A percentile compares a stretch with the other conserved stretches of the same genome.
Evolutionary conservation across 1,139 yeast genomes (phyloP).

Genomic region (Petasospora fabianii): DNA sequence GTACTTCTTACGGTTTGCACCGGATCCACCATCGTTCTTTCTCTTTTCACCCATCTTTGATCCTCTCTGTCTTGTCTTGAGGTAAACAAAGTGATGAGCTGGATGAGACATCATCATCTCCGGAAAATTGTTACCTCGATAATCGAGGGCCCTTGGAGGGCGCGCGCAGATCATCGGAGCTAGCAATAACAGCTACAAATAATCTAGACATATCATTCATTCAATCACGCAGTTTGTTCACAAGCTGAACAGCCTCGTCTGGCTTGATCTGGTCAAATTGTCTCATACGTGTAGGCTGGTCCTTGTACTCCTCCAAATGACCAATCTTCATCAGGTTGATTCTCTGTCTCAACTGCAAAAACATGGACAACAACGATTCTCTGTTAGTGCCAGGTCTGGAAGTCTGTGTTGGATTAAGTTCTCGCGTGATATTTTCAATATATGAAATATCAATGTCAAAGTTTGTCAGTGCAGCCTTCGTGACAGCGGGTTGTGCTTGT

Average conservation of each 20-base stretch:
- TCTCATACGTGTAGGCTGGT: slow-evolving; percentile 51
- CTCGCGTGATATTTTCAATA: slow-evolving; percentile 48
- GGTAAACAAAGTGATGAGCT: background rate
- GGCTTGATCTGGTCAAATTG: slow-evolving; percentile 60
- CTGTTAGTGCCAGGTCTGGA: slow-evolving; percentile 11
- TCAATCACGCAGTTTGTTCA: slow-evolving; percentile 35
- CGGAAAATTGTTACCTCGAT: background rate
- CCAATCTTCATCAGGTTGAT: slow-evolving; percentile 52
- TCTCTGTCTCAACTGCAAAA: slow-evolving; percentile 59
- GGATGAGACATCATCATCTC: too few species aligned
- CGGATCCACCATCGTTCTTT: slow-evolving; percentile 3
- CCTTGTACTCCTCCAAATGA: slow-evolving; percentile 49
- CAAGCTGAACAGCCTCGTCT: slow-evolving; percentile 49
- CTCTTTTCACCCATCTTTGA: slow-evolving; percentile 15
- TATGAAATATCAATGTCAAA: slow-evolving; percentile 61
- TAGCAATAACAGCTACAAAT: too few species aligned
- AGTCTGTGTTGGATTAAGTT: slow-evolving; percentile 33
- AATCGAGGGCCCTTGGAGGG: too few species aligned
- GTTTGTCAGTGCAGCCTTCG: slow-evolving; percentile 46
- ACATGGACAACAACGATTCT: slow-evolving; percentile 46
- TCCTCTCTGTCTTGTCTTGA: background rate
- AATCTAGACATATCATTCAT: background rate
- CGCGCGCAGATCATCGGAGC: too few species aligned
- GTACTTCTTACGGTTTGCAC: slow-evolving; percentile 28
- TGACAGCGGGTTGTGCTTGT: slow-evolving; percentile 42